A percentile compares a stretch with the other conserved stretches of the same genome.
Conservation (phyloP, 352 stramenopile genomes). For the Phytopythium boreale region DNA sequence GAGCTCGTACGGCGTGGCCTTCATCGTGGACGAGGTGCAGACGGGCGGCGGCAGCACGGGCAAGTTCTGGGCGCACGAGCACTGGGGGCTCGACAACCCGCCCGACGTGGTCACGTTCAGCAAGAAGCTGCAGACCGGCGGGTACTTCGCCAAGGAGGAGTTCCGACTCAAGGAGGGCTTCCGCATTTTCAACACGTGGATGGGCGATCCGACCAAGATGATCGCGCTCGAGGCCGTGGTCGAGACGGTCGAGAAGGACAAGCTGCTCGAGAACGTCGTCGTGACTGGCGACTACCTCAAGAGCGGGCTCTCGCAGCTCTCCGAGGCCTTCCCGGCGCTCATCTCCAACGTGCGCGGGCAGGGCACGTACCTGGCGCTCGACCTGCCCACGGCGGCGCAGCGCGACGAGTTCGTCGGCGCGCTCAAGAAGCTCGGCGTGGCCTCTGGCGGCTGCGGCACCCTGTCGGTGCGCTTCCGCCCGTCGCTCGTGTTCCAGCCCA, state of each 20-base stretch:
- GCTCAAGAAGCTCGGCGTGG: constrained; percentile 61
- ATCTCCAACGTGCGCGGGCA: constrained; percentile 73
- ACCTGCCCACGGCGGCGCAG: constrained; percentile 56
- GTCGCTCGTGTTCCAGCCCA: constrained; percentile 72
- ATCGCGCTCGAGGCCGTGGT: constrained; percentile 76
- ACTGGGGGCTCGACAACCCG: constrained; percentile 74
- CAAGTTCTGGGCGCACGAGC: constrained; percentile 84
- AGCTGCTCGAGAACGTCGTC: constrained; percentile 67
- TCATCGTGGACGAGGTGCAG: constrained; percentile 87
- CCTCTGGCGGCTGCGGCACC: constrained; percentile 61
- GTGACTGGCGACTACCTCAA: constrained; percentile 72
- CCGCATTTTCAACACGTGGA: constrained; percentile 89
- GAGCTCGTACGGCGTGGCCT: constrained; percentile 57
- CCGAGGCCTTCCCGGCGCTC: constrained; percentile 46
- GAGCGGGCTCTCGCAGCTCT: constrained; percentile 41
- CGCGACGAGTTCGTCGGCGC: constrained; percentile 61
- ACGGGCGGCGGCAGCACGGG: constrained; percentile 78
- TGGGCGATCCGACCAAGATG: constrained; percentile 85
- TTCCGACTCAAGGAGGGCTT: constrained; percentile 71
- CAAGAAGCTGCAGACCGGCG: constrained; percentile 84
- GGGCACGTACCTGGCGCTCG: constrained; percentile 79
- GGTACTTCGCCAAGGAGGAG: constrained; percentile 77
- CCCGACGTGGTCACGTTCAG: constrained; percentile 84
- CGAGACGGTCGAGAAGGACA: constrained; percentile 53
- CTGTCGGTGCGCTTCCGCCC: constrained; percentile 76